Evolutionary conservation across 139 green algal species (phyloP).

Genomic region (Chlamydomonas applanata): DNA sequence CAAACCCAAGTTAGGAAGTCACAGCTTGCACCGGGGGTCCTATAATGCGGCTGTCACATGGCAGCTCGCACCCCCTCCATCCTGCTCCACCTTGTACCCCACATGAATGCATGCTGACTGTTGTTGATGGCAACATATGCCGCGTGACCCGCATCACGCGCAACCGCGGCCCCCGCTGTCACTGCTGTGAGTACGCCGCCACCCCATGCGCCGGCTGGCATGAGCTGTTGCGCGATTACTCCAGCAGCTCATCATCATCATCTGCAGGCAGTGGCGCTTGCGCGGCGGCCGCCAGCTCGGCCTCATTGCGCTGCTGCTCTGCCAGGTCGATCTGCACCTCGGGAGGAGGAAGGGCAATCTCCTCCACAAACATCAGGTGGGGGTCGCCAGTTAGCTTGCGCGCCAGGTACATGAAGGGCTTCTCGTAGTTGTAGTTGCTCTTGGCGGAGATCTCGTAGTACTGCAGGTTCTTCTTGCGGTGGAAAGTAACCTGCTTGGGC

Average conservation of each 20-base stretch:
- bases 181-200: too few relatives aligned
- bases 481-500: slow-evolving; percentile 97
- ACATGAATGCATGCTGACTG: too few relatives aligned
- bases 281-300: slow-evolving; percentile 54
- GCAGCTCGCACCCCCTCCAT: neutral
- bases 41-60: neutral
- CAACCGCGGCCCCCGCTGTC: too few relatives aligned
- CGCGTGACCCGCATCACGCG: too few relatives aligned
- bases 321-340: slow-evolving; percentile 90
- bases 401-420: slow-evolving; percentile 99
- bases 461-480: slow-evolving; percentile 99
- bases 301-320: slow-evolving; percentile 82
- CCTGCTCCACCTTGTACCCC: too few relatives aligned
- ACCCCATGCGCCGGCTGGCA: too few relatives aligned
- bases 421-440: slow-evolving; percentile 99
- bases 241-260: slow-evolving; percentile 69
- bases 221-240: slow-evolving; percentile 23
- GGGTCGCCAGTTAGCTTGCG: slow-evolving; percentile 95
- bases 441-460: slow-evolving; percentile 99
- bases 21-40: neutral
- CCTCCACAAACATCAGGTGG: slow-evolving; percentile 92
- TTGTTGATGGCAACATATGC: too few relatives aligned
- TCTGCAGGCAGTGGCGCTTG: slow-evolving; percentile 61
- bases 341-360: slow-evolving; percentile 91
- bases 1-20: too few relatives aligned